Base-by-base conservation (phyloP, 257 asterid species). In the Nyctanthes arbortristis region DNA sequence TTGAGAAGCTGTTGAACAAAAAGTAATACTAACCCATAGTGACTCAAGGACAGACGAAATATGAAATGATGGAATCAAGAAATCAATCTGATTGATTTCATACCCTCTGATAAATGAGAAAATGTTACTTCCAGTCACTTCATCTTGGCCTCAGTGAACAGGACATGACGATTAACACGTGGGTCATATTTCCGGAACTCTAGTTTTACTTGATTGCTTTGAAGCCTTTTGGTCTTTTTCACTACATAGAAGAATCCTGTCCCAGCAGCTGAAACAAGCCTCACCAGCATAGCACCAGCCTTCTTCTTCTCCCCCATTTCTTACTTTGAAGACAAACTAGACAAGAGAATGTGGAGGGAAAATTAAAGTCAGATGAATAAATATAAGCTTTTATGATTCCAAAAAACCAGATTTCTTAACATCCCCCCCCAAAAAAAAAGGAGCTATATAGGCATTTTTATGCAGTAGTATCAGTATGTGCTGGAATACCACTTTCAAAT, bases 121-220 rank as follows among this genome's bases (percentile, higher is more conserved):
- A 52, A 54, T 32, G 18, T n/a, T 40, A 34, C 0, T 66, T 59
- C 64, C 18, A 61, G 54, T 88, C 82, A 85, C 81, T 88, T 88
- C 92, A 85, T 88, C 81, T 88, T 85, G 20, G 84, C 85, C 78
- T 85, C 92, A 12, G 85, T 85, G 81, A 88, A 88, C 68, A 85
- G 76, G 65, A 85, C 95, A 54, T 88, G 95, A 54, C 81, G 80
- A 52, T 84, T 85, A 40, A 88, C 92, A 7, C 95, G 90, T 65
- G 95, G 92, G 72, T 88, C 95, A 36, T 77, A 88, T 84, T 88
- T 88, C 2, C 88, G 83, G 57, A 88, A 85, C 82, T 85, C 95
- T 1, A 88, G 85, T 73, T 84, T 88, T 34, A 78, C 63, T 64
- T 76, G 78, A 67, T 30, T 75, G 52, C 63, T 81, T 27, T 81